phyloP scores from a whole-genome alignment of 2,329 filamentous ascomycete genomes.

The Cladosporium halotolerans region DNA sequence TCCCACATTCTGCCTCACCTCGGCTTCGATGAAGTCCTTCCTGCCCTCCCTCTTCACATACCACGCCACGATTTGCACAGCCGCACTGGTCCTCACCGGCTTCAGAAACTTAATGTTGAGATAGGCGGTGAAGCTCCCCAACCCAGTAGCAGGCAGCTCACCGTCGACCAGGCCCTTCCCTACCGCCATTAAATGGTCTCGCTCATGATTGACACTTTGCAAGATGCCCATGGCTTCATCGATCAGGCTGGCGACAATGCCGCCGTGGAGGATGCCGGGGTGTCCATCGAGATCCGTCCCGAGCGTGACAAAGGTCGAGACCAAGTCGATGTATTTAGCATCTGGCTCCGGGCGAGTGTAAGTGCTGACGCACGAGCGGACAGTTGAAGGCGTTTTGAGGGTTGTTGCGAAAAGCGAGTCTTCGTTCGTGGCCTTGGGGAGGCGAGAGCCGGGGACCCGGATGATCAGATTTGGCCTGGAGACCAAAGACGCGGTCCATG shows the following conservation, averaged over 20 bases:
- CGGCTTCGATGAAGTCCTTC: constrained; percentile 47
- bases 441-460: constrained; percentile 33
- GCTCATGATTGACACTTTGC: constrained; percentile 38
- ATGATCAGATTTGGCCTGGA: constrained; percentile 33
- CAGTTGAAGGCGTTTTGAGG: constrained; percentile 45
- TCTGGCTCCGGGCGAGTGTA: constrained; percentile 32
- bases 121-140: constrained; percentile 44
- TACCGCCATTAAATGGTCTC: constrained; percentile 12
- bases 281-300: constrained; percentile 51
- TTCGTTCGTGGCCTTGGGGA: constrained; percentile 36
- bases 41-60: constrained; percentile 44
- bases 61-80: constrained; percentile 42
- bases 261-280: constrained; percentile 50
- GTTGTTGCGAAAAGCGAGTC: constrained; percentile 51
- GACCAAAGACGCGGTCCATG: constrained; percentile 28
- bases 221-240: constrained; percentile 53
- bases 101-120: constrained; percentile 50
- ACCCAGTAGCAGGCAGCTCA: constrained; percentile 18
- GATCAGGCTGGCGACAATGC: constrained; percentile 51
- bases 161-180: constrained; percentile 15
- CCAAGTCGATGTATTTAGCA: constrained; percentile 27
- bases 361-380: constrained; percentile 41
- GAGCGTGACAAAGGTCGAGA: constrained; percentile 38
- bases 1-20: constrained; percentile 33
- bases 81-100: constrained; percentile 47